Conservation (phyloP, 371 early-diverging fungal genomes). For the Mortierella sp. region DNA sequence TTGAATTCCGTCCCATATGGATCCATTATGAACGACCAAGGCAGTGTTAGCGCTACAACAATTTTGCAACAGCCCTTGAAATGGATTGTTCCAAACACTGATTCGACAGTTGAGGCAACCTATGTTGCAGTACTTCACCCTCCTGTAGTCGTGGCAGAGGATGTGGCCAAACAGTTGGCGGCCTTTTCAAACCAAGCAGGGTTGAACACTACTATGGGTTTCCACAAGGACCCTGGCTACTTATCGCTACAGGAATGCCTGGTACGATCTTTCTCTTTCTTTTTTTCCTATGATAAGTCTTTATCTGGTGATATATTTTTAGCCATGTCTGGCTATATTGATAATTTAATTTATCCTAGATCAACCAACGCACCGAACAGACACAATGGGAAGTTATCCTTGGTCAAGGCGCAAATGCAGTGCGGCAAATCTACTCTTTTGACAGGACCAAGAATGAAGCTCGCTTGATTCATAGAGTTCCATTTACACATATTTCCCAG, state of each 20-base stretch:
- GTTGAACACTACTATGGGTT: slow-evolving; percentile 45
- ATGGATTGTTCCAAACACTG: slow-evolving; percentile 50
- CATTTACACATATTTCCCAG: slow-evolving; percentile 69
- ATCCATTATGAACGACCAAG: slow-evolving; percentile 54
- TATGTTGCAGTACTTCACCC: slow-evolving; percentile 50
- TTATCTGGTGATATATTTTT: background rate
- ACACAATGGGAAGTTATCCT: slow-evolving; percentile 42
- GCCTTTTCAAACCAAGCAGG: slow-evolving; percentile 51
- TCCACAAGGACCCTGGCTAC: slow-evolving; percentile 41
- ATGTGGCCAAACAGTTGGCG: slow-evolving; percentile 46
- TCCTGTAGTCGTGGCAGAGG: slow-evolving; percentile 45
- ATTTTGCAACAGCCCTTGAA: slow-evolving; percentile 44
- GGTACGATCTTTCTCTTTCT: slow-evolving; percentile 9
- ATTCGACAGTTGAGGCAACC: slow-evolving; percentile 37
- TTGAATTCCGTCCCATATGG: slow-evolving; percentile 41
- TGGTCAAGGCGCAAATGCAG: slow-evolving; percentile 30
- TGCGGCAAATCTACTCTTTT: slow-evolving; percentile 44
- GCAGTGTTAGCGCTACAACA: slow-evolving; percentile 39
- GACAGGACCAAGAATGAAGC: slow-evolving; percentile 52
- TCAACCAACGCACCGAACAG: slow-evolving; percentile 26
- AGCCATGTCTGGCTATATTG: background rate
- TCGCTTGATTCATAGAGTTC: slow-evolving; percentile 61
- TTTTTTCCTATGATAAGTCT: background rate
- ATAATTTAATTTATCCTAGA: slow-evolving; percentile 5
- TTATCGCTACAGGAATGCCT: slow-evolving; percentile 48